phyloP scores from a whole-genome alignment of 2,329 filamentous ascomycete genomes.

The Verticillium albo-atrum region DNA sequence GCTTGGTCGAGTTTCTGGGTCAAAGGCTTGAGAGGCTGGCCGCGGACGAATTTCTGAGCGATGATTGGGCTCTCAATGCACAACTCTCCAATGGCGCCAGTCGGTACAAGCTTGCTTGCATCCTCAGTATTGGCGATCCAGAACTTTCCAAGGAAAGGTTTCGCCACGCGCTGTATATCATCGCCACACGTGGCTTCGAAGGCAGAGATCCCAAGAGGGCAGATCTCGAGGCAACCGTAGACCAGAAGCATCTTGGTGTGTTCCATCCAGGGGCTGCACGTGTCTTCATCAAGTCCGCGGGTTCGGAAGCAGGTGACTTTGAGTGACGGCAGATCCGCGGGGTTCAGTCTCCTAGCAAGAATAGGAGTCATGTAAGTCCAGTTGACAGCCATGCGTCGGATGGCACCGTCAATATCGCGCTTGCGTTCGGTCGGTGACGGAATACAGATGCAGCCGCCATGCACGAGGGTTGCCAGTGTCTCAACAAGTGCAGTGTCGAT shows the following conservation, averaged over 20 bases:
- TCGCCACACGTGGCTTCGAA: conserved; percentile 33
- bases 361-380: conserved; percentile 55
- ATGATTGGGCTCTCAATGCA: conserved; percentile 54
- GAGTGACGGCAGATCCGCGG: conserved; percentile 29
- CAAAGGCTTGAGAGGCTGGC: conserved; percentile 21
- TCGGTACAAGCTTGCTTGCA: conserved; percentile 43
- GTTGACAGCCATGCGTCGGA: conserved; percentile 45
- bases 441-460: conserved; percentile 57
- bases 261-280: conserved; percentile 40
- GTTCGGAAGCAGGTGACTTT: conserved; percentile 42
- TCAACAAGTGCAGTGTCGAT: conserved; percentile 50
- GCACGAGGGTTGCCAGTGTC: conserved; percentile 45
- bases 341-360: conserved; percentile 43
- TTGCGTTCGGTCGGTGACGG: conserved; percentile 45
- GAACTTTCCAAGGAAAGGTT: conserved; percentile 43
- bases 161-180: conserved; percentile 37
- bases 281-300: conserved; percentile 44
- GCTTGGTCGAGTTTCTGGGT: conserved; percentile 14
- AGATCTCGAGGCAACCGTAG: conserved; percentile 47
- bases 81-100: conserved; percentile 54
- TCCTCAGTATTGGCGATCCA: conserved; percentile 51
- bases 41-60: conserved; percentile 29
- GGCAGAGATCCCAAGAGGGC: conserved; percentile 46
- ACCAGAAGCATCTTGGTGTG: conserved; percentile 42
- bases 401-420: conserved; percentile 43